Base-by-base conservation (phyloP, 1,139 yeast species). In the Komagataea norvegica region DNA sequence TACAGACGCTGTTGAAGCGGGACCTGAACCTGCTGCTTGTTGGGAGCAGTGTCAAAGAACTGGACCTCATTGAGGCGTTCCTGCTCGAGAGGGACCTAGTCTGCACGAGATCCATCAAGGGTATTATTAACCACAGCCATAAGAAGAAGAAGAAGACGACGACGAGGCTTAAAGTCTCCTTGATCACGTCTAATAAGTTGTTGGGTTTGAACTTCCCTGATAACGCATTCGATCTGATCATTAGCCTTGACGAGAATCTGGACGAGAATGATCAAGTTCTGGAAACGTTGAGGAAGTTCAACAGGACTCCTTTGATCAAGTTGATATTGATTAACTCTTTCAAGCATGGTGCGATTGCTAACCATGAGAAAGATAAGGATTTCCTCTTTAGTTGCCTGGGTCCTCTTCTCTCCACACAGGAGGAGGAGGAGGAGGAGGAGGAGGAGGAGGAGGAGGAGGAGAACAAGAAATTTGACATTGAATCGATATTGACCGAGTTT, bases 41-140 rank as follows among this genome's bases (percentile, higher is more conserved):
- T 5, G 79, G 86, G 0, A 71, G 72, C 29, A 73, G 69, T 47
- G 69, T 79, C 25, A 78, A 80, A 49, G 91, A 82, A 52, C 59
- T 83, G 49, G 93, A 83, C 51, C 60, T 81, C 30, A 66, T 83
- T 4, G 93, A 83, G 54, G 81, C 86, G 0, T 60, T 79, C 18
- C 56, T 81, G 15, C 64, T 81, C 21, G 91, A 91, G 0, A 76
- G 81, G 50, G 39, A 65, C 27, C 56, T 78, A 21, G 65, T 67
- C 42, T 79, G 80, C 52, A 70, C 70, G 44, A 70, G 86, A 49
- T 68, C 84, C 29, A 80, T 83, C 13, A 66, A 76, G 17, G 29
- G 37, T 5, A 21, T 31, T 8, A 16, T 2, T 74, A 79, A 11
- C 5, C 22, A 17, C 9, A 16, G 20, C 8, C 29, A 19, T n/a